Evolutionary conservation across 352 stramenopile species (phyloP).

Genomic region (Saprolegnia parasitica): DNA sequence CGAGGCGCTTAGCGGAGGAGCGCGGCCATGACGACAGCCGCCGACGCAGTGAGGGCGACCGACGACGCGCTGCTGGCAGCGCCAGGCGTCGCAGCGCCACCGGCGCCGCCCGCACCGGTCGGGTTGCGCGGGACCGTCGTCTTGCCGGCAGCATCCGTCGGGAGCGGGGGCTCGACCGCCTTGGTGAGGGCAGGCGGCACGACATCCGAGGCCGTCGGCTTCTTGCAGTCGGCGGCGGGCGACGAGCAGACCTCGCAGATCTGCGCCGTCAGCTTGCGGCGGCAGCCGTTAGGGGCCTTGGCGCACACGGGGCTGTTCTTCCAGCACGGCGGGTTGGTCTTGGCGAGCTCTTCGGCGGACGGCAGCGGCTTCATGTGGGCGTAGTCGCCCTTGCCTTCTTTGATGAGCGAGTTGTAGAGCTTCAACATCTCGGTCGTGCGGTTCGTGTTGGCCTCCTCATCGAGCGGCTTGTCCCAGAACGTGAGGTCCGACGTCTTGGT

Average conservation of each 20-base stretch:
- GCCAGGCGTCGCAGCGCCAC: not conserved
- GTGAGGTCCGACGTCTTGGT: slow-evolving; percentile 14
- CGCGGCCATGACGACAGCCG: not conserved
- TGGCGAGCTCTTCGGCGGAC: slow-evolving; percentile 38
- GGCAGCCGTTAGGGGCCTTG: slow-evolving; percentile 51
- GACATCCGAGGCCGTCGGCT: not conserved
- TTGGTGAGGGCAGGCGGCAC: slow-evolving; percentile 1
- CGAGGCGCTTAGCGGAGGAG: not conserved
- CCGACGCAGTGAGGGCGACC: not conserved
- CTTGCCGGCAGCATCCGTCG: slow-evolving; percentile 15
- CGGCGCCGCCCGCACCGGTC: not conserved
- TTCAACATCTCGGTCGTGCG: slow-evolving; percentile 32
- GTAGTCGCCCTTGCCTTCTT: slow-evolving; percentile 20
- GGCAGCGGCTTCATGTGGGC: slow-evolving; percentile 48
- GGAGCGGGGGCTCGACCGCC: not conserved
- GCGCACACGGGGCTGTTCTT: slow-evolving; percentile 52
- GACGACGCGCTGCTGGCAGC: slow-evolving; percentile 2
- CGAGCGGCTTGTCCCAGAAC: slow-evolving; percentile 36
- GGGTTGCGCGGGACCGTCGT: not conserved
- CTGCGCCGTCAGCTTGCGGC: slow-evolving; percentile 51
- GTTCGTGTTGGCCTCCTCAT: slow-evolving; percentile 28
- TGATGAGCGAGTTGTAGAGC: slow-evolving; percentile 29
- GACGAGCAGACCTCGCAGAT: slow-evolving; percentile 50
- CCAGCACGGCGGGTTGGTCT: slow-evolving; percentile 58
- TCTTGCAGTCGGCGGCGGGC: slow-evolving; percentile 13